These are phyloP conservation scores for Torulaspora pretoriensis DNA, from an alignment of 1,139 yeast genomes.

Conservation along the genomic window DNA sequence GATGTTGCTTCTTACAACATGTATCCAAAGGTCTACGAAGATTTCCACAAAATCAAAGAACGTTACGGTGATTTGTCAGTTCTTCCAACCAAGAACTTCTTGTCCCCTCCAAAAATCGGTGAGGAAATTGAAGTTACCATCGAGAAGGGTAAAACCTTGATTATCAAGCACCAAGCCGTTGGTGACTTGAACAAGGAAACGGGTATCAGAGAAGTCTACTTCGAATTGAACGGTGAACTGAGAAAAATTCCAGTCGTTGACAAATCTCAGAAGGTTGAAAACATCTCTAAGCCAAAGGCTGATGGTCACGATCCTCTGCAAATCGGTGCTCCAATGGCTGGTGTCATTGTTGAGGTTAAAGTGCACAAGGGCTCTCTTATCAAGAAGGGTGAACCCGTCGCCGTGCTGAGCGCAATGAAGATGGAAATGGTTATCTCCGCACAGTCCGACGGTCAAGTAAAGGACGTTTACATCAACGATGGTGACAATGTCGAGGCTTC, in stretches of 20 bases:
- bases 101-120: conserved; percentile 79
- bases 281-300: conserved; percentile 86
- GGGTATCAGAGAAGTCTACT: conserved; percentile 94
- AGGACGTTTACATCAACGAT: conserved; percentile 70
- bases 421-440: conserved; percentile 99
- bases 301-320: conserved; percentile 81
- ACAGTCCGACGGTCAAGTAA: conserved; percentile 79
- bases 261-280: conserved; percentile 78
- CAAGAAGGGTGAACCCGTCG: conserved; percentile 94
- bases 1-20: conserved; percentile 94
- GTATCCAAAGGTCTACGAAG: conserved; percentile 97
- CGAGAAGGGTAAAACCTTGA: conserved; percentile 91
- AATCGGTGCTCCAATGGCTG: conserved; percentile 99
- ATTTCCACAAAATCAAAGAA: conserved; percentile 66
- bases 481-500: conserved; percentile 95
- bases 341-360: conserved; percentile 93
- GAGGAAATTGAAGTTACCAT: conserved; percentile 87
- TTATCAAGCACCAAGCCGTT: conserved; percentile 85
- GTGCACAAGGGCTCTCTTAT: conserved; percentile 83
- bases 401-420: conserved; percentile 97
- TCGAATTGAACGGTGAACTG: conserved; percentile 97
- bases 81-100: conserved; percentile 85
- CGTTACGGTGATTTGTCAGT: conserved; percentile 90
- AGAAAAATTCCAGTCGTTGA: conserved; percentile 92
- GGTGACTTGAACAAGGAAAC: conserved; percentile 83